Evolutionary conservation across 1,284 basidiomycete species (phyloP).

Genomic region (Erythrobasidium hasegawianum): DNA sequence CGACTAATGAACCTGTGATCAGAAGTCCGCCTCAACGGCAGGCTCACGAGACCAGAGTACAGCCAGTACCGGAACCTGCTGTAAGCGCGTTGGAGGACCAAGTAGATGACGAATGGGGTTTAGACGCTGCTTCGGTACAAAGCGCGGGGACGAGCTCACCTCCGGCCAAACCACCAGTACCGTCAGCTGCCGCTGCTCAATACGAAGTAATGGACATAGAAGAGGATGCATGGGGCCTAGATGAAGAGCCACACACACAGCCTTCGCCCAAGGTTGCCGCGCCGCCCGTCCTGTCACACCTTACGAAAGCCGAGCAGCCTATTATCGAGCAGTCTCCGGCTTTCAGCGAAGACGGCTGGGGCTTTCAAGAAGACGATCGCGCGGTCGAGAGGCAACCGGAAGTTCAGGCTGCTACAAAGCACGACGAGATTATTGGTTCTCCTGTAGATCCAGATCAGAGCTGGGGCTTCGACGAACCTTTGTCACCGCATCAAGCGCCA

Average conservation of each 20-base stretch:
- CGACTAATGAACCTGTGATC: neutral
- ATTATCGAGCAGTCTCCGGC: conserved; percentile 2
- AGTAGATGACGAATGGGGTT: neutral
- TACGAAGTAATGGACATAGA: neutral
- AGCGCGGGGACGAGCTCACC: neutral
- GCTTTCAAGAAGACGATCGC: conserved; percentile 10
- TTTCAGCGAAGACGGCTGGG: conserved; percentile 11
- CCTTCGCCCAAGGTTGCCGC: neutral
- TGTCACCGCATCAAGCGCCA: no score
- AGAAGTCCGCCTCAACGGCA: neutral
- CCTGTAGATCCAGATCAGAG: neutral
- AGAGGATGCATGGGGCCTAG: conserved; percentile 35
- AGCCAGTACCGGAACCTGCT: neutral
- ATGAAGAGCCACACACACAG: conserved; percentile 16
- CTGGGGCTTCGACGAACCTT: conserved; percentile 3
- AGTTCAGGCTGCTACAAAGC: neutral
- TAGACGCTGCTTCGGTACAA: neutral
- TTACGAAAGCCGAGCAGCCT: neutral
- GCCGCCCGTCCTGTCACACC: neutral
- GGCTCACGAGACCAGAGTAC: neutral
- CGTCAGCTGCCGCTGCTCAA: neutral
- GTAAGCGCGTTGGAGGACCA: neutral
- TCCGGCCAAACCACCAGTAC: neutral
- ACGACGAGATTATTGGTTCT: neutral
- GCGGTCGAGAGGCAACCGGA: neutral